These are phyloP conservation scores for Tetracentron sinense DNA, from an alignment of 164 flowering plant genomes.

Conservation along the genomic window DNA sequence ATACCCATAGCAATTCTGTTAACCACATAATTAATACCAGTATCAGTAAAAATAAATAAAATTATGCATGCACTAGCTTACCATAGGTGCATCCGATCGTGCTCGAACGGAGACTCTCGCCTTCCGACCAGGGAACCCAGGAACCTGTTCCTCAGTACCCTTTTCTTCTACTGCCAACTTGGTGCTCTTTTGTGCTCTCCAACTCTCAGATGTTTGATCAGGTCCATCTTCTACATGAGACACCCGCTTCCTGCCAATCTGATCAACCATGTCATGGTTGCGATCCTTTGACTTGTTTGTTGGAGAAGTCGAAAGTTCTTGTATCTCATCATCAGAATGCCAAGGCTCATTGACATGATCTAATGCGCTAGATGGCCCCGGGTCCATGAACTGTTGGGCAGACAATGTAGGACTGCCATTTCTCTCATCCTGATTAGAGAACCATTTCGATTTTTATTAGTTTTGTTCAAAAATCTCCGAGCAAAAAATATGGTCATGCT, in stretches of 20 bases:
- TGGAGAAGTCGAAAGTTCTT: conserved; percentile 19
- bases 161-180: conserved; percentile 13
- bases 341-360: conserved; percentile 25
- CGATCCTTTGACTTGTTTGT: conserved; percentile 19
- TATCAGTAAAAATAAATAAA: neutral
- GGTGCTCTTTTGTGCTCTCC: conserved; percentile 26
- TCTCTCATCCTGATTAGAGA: conserved; percentile 11
- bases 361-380: conserved; percentile 25
- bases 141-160: conserved; percentile 21
- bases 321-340: conserved; percentile 21
- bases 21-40: too few species aligned
- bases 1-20: neutral
- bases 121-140: conserved; percentile 38
- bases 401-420: conserved; percentile 21
- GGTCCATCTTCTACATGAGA: conserved; percentile 12
- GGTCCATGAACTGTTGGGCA: conserved; percentile 44
- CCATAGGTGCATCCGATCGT: conserved; percentile 53
- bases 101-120: conserved; percentile 60
- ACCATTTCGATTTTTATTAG: neutral
- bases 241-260: conserved; percentile 13
- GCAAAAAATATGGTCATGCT: too few species aligned
- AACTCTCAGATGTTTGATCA: conserved; percentile 17
- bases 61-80: conserved; percentile 7
- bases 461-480: too few species aligned
- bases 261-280: conserved; percentile 1